These are phyloP conservation scores for Candida coleopterorum DNA, from an alignment of 805 yeast species.

Conservation along the genomic window DNA sequence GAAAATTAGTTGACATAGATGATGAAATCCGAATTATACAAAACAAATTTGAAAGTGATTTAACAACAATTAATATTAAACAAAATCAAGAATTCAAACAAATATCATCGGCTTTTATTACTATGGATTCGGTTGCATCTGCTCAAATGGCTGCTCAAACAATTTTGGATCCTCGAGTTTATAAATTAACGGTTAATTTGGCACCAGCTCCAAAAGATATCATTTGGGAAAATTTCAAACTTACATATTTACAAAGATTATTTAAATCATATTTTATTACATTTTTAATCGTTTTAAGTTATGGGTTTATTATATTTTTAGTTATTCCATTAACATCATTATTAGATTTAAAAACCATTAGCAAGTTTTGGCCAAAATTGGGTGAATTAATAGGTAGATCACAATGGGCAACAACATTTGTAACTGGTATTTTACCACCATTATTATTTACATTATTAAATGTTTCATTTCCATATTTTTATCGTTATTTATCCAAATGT, in stretches of 20 bases:
- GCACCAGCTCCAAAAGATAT: slow-evolving; percentile 48
- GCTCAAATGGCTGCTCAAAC: slow-evolving; percentile 49
- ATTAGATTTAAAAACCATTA: slow-evolving; percentile 51
- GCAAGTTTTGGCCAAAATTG: slow-evolving; percentile 54
- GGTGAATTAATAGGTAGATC: slow-evolving; percentile 50
- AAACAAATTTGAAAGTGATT: slow-evolving; percentile 23
- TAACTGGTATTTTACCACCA: slow-evolving; percentile 61
- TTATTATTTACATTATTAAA: slow-evolving; percentile 53
- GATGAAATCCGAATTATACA: slow-evolving; percentile 31
- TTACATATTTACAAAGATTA: slow-evolving; percentile 35
- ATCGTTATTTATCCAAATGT: slow-evolving; percentile 42
- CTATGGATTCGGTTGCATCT: slow-evolving; percentile 45
- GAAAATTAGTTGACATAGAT: slow-evolving; percentile 34
- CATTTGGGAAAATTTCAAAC: slow-evolving; percentile 41
- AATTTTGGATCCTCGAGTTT: slow-evolving; percentile 41
- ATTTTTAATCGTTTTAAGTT: slow-evolving; percentile 41
- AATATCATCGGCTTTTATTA: slow-evolving; percentile 42
- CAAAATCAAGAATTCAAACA: slow-evolving; percentile 31
- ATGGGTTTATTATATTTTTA: slow-evolving; percentile 49
- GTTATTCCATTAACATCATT: slow-evolving; percentile 55
- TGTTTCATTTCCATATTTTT: slow-evolving; percentile 50
- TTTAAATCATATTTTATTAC: slow-evolving; percentile 38
- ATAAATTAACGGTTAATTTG: slow-evolving; percentile 35
- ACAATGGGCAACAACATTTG: slow-evolving; percentile 48
- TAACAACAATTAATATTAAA: slow-evolving; percentile 19